These are phyloP conservation scores for Botrytis elliptica DNA, from an alignment of 2,329 filamentous ascomycete species.

Conservation along the genomic window DNA sequence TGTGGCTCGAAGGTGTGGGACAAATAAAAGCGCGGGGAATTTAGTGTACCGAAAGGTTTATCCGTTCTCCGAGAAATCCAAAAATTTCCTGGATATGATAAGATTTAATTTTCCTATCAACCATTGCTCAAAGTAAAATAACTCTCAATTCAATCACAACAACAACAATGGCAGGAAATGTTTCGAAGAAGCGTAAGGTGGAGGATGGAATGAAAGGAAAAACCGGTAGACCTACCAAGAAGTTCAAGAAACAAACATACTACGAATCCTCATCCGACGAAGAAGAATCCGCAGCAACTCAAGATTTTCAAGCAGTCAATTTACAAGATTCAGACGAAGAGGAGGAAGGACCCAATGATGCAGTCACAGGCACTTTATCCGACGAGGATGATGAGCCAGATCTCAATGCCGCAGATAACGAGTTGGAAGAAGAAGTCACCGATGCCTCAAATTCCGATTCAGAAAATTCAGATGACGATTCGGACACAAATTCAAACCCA, in stretches of 20 bases:
- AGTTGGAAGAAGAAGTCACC: slow-evolving; percentile 39
- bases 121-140: neutral
- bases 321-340: slow-evolving; percentile 45
- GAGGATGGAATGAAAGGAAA: slow-evolving; percentile 56
- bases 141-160: slow-evolving; percentile 21
- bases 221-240: slow-evolving; percentile 50
- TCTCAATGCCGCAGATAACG: slow-evolving; percentile 25
- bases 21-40: slow-evolving; percentile 16
- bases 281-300: slow-evolving; percentile 38
- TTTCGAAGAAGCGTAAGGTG: slow-evolving; percentile 55
- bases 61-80: slow-evolving; percentile 15
- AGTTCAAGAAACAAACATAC: slow-evolving; percentile 59
- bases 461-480: slow-evolving; percentile 34
- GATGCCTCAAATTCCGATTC: slow-evolving; percentile 42
- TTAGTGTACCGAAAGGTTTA: slow-evolving; percentile 17
- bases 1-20: slow-evolving; percentile 26
- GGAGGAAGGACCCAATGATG: slow-evolving; percentile 33
- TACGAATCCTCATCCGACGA: slow-evolving; percentile 62
- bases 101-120: slow-evolving; percentile 16
- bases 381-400: slow-evolving; percentile 34
- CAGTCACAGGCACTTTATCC: slow-evolving; percentile 31
- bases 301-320: slow-evolving; percentile 50
- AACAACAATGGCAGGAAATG: slow-evolving; percentile 36
- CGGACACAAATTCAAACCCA: slow-evolving; percentile 44
- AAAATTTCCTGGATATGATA: slow-evolving; percentile 20